Evolutionary conservation across 179 eudicot genomes (phyloP).

Genomic region (Silene coronaria): DNA sequence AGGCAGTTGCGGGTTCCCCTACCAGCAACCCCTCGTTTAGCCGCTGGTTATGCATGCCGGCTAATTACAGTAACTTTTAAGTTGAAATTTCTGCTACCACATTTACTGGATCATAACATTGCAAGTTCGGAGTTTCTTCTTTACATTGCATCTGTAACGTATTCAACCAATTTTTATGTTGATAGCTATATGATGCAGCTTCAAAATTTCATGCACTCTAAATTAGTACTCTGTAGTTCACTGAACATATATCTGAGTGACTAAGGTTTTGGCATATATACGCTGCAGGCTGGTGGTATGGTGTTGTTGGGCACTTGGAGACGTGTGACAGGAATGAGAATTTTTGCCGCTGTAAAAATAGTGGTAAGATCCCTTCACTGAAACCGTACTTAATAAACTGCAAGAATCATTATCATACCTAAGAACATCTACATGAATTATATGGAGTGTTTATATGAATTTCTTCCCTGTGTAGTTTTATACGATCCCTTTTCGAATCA

Average conservation of each 20-base stretch:
- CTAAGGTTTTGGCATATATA: constrained; percentile 15
- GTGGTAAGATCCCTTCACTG: constrained; percentile 49
- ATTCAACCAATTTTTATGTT: background rate
- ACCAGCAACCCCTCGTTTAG: too few species aligned
- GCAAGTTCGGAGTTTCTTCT: background rate
- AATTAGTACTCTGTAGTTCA: too few species aligned
- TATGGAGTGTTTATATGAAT: background rate
- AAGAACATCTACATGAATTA: constrained; percentile 9
- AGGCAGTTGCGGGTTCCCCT: too few species aligned
- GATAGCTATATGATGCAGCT: too few species aligned
- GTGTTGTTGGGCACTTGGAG: constrained; percentile 89
- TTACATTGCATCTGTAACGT: background rate
- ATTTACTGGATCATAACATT: background rate
- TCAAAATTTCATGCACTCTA: too few species aligned
- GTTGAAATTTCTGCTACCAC: too few species aligned
- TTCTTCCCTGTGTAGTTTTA: background rate
- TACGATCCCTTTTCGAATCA: background rate
- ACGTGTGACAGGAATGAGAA: constrained; percentile 60
- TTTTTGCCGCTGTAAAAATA: constrained; percentile 62
- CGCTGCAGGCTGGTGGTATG: constrained; percentile 97
- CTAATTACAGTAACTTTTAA: too few species aligned
- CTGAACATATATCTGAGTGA: too few species aligned
- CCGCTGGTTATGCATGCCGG: too few species aligned
- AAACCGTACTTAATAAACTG: constrained; percentile 1
- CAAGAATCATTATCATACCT: background rate